A percentile compares a stretch with the other conserved stretches of the same genome.
phyloP scores from a whole-genome alignment of 164 flowering plant genomes.

The Malania oleifera region DNA sequence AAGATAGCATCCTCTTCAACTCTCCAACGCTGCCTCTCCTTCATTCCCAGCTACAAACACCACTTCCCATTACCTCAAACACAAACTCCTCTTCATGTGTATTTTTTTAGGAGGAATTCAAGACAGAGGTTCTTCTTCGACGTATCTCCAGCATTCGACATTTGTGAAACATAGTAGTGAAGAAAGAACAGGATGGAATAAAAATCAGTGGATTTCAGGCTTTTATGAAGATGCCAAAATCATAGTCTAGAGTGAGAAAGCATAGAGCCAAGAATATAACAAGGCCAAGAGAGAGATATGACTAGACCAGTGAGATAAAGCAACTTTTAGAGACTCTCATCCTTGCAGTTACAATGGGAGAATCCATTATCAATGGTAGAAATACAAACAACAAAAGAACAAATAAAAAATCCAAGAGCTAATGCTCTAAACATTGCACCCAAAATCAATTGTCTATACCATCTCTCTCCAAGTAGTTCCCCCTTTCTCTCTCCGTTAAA shows the following conservation, averaged over 20 bases:
- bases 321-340: constrained; percentile 26
- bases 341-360: constrained; percentile 41
- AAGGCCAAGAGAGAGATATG: not conserved
- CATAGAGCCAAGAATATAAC: too few relatives aligned
- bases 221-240: constrained; percentile 8
- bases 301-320: not conserved
- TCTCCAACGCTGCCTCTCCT: constrained; percentile 88
- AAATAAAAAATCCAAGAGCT: constrained; percentile 20
- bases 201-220: constrained; percentile 1
- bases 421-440: constrained; percentile 31
- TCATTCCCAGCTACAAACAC: constrained; percentile 53
- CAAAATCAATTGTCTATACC: not conserved
- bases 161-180: not conserved
- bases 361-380: constrained; percentile 24
- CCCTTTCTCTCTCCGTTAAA: constrained; percentile 36
- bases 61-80: constrained; percentile 35
- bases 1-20: constrained; percentile 80
- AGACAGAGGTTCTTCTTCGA: constrained; percentile 14
- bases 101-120: constrained; percentile 12
- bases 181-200: not conserved
- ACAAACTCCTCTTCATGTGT: constrained; percentile 43
- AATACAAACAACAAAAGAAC: constrained; percentile 10
- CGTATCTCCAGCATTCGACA: constrained; percentile 19
- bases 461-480: not conserved
- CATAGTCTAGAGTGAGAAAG: constrained; percentile 8